Percentiles rank a stretch among this genome's conserved stretches.
Evolutionary conservation across 2,329 filamentous ascomycete genomes (phyloP).

Genomic region (Chrysoporthe cubensis): DNA sequence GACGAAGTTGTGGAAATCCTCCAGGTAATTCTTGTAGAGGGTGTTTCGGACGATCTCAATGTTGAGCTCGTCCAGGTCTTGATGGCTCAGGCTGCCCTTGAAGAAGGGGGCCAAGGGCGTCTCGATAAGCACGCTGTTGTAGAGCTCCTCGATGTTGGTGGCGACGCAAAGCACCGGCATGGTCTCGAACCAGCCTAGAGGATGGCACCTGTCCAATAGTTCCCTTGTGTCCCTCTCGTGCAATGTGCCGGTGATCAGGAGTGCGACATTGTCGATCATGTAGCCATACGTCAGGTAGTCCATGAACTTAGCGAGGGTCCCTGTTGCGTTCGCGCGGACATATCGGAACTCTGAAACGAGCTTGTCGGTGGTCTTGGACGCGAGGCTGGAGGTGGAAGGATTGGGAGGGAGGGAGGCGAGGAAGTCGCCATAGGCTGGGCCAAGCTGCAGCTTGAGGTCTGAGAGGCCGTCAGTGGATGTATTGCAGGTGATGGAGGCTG

Average conservation of each 20-base stretch:
- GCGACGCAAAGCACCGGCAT: constrained; percentile 98
- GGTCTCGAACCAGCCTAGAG: constrained; percentile 97
- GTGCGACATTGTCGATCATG: constrained; percentile 99
- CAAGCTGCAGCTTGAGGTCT: constrained; percentile 96
- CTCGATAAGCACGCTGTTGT: constrained; percentile 97
- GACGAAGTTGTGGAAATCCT: constrained; percentile 95
- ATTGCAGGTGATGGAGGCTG: not conserved
- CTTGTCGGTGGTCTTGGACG: constrained; percentile 95
- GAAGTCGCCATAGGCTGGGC: constrained; percentile 95
- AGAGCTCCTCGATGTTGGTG: constrained; percentile 97
- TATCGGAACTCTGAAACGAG: constrained; percentile 97
- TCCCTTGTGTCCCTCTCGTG: constrained; percentile 97
- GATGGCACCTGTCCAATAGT: constrained; percentile 92
- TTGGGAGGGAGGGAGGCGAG: constrained; percentile 92
- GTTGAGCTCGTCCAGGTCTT: constrained; percentile 97
- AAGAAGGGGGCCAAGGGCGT: constrained; percentile 96
- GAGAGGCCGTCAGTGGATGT: constrained; percentile 25
- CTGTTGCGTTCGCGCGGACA: constrained; percentile 89
- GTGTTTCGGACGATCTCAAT: constrained; percentile 99
- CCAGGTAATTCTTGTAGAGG: constrained; percentile 98
- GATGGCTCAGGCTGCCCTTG: constrained; percentile 93
- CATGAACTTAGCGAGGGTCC: constrained; percentile 91
- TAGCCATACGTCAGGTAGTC: constrained; percentile 98
- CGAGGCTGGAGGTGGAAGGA: constrained; percentile 92
- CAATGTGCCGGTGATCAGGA: constrained; percentile 95